Evolutionary conservation across 2,329 filamentous ascomycete genomes (phyloP), one percentile per base, ranked within the genome.

Genomic region (Daldinia sp.): DNA sequence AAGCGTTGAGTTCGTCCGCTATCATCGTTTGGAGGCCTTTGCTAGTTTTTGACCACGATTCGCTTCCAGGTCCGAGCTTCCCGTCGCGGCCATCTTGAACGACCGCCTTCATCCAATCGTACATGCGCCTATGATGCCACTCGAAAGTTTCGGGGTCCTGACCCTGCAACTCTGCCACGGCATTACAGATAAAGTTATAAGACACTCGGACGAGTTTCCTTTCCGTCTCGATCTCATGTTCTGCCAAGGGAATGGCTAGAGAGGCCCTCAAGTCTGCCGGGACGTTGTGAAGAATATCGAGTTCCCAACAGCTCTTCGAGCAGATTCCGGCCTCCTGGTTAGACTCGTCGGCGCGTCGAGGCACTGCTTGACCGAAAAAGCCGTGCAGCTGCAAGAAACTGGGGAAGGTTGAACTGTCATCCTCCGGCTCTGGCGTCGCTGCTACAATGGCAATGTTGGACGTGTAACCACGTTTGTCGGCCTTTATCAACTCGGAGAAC

Each of bases 81-180:
- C 47, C 56, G 8, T 21, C 43, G 7, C 23, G 13, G 19, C 32
- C 61, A 6, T 23, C 32, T 2, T 30, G 10, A 9, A 58, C 30
- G 1, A 45, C 25, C 0, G n/a, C 9, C 27, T 48, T 45, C 63
- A 65, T 65, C 62, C 62, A 65, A 9, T 27, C 23, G 49, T 45
- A 55, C 9, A 58, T 10, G 3, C 10, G 19, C 10, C 32, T 45
- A 43, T 59, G 54, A 43, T 62, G 45, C 45, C 19, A 39, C 7
- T 15, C 48, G 15, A n/a, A 57, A 2, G 3, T 9, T 1, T 53
- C 21, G 3, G 11, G 13, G 3, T 30, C 13, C 17, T 60, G 9
- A 3, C 30, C 13, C 32, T 35, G 10, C 13, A 66, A 50, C 30
- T 54, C 25, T 3, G 8, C n/a, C 29, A 66, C 35, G 1, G 55